phyloP scores from a whole-genome alignment of 805 yeast genomes.

The Myxozyma neotropica region DNA sequence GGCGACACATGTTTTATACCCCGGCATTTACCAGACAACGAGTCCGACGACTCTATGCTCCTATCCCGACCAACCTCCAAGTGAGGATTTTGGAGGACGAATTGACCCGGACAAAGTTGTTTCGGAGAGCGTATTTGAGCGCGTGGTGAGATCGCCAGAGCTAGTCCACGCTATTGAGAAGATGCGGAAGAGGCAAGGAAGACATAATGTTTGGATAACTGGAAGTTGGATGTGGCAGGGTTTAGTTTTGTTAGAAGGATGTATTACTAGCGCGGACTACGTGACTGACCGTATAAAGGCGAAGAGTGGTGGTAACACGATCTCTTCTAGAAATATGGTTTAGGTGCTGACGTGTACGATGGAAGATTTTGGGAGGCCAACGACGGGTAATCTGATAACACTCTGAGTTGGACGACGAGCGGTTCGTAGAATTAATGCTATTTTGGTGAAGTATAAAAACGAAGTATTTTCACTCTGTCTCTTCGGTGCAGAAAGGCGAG shows the following conservation, averaged over 20 bases:
- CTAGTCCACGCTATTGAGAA: constrained; percentile 22
- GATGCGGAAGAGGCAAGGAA: constrained; percentile 25
- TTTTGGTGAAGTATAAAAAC: no score
- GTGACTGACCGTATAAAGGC: constrained; percentile 20
- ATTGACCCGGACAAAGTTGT: constrained; percentile 18
- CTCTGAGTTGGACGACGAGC: no score
- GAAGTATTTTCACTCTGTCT: no score
- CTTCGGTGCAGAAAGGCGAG: no score
- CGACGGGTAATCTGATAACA: no score
- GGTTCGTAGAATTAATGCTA: no score
- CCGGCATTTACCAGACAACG: constrained; percentile 29
- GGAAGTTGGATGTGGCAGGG: constrained; percentile 34
- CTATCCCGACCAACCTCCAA: neutral
- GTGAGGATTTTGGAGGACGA: constrained; percentile 23
- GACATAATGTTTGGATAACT: constrained; percentile 26
- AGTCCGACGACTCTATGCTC: constrained; percentile 11
- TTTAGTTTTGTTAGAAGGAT: constrained; percentile 29
- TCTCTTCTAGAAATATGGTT: neutral
- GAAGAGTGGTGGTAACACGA: neutral
- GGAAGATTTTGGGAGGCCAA: no score
- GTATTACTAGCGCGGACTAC: constrained; percentile 24
- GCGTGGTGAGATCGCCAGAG: constrained; percentile 24
- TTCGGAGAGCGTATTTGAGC: constrained; percentile 19
- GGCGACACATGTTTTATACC: constrained; percentile 27
- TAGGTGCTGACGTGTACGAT: neutral